Evolutionary conservation across 2,329 filamentous ascomycete species (phyloP), one percentile per base, ranked within the genome.

Genomic region (Podosphaera xanthii): DNA sequence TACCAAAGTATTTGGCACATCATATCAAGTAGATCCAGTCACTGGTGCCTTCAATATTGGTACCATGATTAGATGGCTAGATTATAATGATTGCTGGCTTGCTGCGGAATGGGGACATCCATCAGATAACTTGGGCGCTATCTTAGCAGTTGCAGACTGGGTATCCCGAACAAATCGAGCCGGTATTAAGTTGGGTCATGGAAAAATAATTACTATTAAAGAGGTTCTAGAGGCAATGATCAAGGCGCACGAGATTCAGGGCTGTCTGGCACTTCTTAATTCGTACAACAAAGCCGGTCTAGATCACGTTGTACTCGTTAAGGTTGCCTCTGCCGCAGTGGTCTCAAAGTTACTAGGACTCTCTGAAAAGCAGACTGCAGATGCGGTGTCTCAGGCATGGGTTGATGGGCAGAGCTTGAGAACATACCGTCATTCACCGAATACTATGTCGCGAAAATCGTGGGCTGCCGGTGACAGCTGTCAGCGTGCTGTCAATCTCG

Each of bases 11-110:
- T 87, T 87, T 48, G 92, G 92, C 64, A 97, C 92, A 38, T 82
- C 86, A 65, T 97, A 91, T 76, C 84, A 94, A 74, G 83, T 98
- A 66, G 92, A 97, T 71, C 92, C 92, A 46, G 83, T 97, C 70
- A 91, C 91, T 68, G 92, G 85, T 63, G 92, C 92, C 64, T 97
- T 98, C 81, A 97, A 97, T 79, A 97, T 98, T 67, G 92, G 92
- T 67, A 86, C 92, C 68, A 94, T 95, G 84, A 95, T 98, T 75
- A 81, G 92, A 70, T 98, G 92, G 92, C 81, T 98, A 68, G 92
- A 98, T 76, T 98, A 97, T 81, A 98, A 98, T 73, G 92, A 98
- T 80, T 97, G 92, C 81, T 98, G 91, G 92, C 79, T 97, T 64
- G 92, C 91, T 52, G 92, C 92, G 60, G 92, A 98, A 76, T 98